Evolutionary conservation across 1,284 basidiomycete species (phyloP), one percentile per base, ranked within the genome.

Genomic region (Ceratobasidium sp.): DNA sequence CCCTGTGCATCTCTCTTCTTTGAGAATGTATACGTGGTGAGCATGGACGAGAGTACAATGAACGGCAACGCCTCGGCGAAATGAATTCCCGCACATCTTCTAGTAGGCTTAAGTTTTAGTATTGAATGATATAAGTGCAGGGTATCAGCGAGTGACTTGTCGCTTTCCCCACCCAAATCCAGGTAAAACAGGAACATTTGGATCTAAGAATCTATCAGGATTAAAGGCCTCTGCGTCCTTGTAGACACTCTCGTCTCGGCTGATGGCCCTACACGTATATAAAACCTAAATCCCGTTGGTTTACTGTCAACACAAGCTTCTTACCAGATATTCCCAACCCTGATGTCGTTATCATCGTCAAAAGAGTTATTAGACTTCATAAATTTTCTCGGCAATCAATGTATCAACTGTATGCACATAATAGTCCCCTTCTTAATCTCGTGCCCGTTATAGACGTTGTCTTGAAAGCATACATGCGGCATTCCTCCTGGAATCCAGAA

Each of bases 51-150:
- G 1, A 60, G 25, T 5, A 42, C 57, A 7, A 60, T 35, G 29
- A 60, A 60, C 34, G 31, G 34, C 1, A 43, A 60, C 7, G 55
- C 68, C 27, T 69, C 56, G 31, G 68, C 68, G 15, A 57, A 53
- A 12, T 54, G 68, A 17, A 20, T 29, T 38, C 68, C 68, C 1
- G 68, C 56, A 38, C 68, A 69, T 29, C 29, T 47, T n/a, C 55
- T 34, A 32, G 17, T 8, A 40, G 38, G n/a, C n/a, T 40, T 40
- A 8, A 40, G 8, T 8, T 8, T 40, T 8, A 40, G 17, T 40
- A 40, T 17, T 17, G 10, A 17, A 8, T 8, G 10, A 40, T 17
- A 40, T 40, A 40, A 17, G 38, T 17, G 38, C 38, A 17, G 38
- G 38, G 17, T 40, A 17, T 40, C 8, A 40, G 38, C 8, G 8